Percentiles rank a stretch among this genome's conserved stretches.
Evolutionary conservation across 2,329 filamentous ascomycete genomes (phyloP).

Genomic region (Sporothrix phasma): DNA sequence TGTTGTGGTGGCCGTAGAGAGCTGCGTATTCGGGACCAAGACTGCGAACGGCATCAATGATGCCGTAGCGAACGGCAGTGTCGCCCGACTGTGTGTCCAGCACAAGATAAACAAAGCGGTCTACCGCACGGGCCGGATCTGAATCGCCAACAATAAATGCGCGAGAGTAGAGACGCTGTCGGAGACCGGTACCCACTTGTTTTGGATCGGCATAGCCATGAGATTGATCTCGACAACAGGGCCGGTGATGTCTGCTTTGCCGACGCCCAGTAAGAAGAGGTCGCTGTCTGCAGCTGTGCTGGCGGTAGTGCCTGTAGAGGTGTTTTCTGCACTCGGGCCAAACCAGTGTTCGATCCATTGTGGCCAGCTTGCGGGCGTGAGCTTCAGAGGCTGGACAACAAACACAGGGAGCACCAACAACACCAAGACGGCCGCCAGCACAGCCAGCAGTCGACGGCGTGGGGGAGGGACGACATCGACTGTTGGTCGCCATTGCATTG

Average conservation of each 20-base stretch:
- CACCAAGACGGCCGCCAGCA: not conserved
- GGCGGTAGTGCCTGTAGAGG: not conserved
- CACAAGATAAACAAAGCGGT: conserved; percentile 76
- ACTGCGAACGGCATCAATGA: conserved; percentile 58
- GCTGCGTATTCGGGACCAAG: conserved; percentile 60
- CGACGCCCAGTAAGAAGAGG: conserved; percentile 41
- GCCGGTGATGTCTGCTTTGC: conserved; percentile 48
- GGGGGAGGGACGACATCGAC: not conserved
- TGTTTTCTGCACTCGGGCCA: not conserved
- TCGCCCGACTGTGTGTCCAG: conserved; percentile 82
- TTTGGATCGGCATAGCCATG: conserved; percentile 72
- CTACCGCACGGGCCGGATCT: conserved; percentile 49
- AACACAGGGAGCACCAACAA: not conserved
- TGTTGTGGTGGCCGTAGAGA: conserved; percentile 64
- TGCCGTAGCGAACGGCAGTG: conserved; percentile 74
- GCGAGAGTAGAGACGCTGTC: conserved; percentile 76
- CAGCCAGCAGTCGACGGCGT: not conserved
- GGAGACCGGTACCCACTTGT: conserved; percentile 73
- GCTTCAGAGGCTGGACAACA: not conserved
- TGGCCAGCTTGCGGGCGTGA: no score
- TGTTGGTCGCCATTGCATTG: not conserved
- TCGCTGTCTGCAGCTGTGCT: conserved; percentile 20
- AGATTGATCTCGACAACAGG: conserved; percentile 83
- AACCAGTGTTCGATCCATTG: no score
- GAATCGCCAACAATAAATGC: conserved; percentile 75